Evolutionary conservation across 2,329 filamentous ascomycete genomes (phyloP).

Genomic region (Delphinella strobiligena): DNA sequence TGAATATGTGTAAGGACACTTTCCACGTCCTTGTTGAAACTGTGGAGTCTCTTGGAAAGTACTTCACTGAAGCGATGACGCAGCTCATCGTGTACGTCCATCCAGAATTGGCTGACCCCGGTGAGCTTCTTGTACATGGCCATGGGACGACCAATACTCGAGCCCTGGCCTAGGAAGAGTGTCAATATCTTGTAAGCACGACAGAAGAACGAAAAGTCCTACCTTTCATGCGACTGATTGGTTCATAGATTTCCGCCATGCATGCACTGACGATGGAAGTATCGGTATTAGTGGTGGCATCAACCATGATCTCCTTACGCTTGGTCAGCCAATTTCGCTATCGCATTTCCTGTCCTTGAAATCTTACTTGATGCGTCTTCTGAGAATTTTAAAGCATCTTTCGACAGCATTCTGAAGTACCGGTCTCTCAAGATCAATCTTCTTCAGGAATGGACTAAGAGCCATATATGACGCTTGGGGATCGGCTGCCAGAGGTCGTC

Average conservation of each 20-base stretch:
- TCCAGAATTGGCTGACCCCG: slow-evolving; percentile 7
- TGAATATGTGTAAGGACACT: slow-evolving; percentile 8
- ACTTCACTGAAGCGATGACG: neutral
- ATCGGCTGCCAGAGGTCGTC: neutral
- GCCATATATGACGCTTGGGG: slow-evolving; percentile 7
- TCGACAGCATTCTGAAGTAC: neutral
- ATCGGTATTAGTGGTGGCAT: neutral
- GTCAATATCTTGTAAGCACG: no score
- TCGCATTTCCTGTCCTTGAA: no score
- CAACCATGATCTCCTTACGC: neutral
- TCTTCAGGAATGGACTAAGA: slow-evolving; percentile 8
- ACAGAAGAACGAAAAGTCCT: no score
- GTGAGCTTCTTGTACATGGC: slow-evolving; percentile 8
- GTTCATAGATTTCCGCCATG: slow-evolving; percentile 12
- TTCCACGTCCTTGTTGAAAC: neutral
- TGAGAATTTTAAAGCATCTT: slow-evolving; percentile 1
- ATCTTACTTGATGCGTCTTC: no score
- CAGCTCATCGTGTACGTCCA: slow-evolving; percentile 2
- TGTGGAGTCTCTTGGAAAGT: neutral
- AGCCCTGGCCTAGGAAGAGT: no score
- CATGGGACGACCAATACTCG: neutral
- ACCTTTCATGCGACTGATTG: slow-evolving; percentile 9
- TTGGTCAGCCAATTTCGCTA: no score
- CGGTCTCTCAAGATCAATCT: slow-evolving; percentile 6
- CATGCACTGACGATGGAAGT: slow-evolving; percentile 8